Base-by-base conservation (phyloP, 257 asterid species). In the Solanum sejunctum region DNA sequence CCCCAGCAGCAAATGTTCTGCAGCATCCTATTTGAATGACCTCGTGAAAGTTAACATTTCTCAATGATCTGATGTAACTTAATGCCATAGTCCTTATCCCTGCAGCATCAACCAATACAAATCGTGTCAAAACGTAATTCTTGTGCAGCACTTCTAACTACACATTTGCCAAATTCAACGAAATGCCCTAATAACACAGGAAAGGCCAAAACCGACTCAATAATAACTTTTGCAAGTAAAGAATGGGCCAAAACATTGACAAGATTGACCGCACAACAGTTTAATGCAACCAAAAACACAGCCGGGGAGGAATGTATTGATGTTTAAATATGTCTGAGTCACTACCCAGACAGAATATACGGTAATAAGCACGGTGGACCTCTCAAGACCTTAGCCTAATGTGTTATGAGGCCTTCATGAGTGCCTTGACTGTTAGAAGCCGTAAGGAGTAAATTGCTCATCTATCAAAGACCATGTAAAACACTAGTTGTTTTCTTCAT, bases 1-100 rank as follows among this genome's bases (percentile, higher is more conserved):
- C 93, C 49, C 94, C 98, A 39, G 95, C 97, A 21, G 99, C 96
- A 90, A 91, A 97, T 71, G 93, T 87, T 89, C 98, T 86, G 11
- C 90, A 54, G 80, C 94, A 91, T 60, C 88, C 86, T 78, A 85
- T 91, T 71, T 89, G 87, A 83, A 84, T 64, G 10, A 87, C 83
- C 85, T 87, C 91, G 9, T 89, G 84, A 89, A 90, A 66, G 83
- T 88, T 57, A 51, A 85, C 56, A 83, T 83, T 87, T 89, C 90
- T 87, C 88, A 91, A 52, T 52, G 93, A 85, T 86, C 88, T 89
- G 80, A 90, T 41, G 61, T 84, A 86, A 83, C 83, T 78, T 43
- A 90, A 80, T 64, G 93, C 80, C 97, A 91, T 95, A 45, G 83
- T 87, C 89, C 78, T 69, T 60, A 16, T 17, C 80, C 87, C 93